These are phyloP conservation scores for Metschnikowia lochheadii DNA, from an alignment of 805 yeast genomes.

Conservation along the genomic window DNA sequence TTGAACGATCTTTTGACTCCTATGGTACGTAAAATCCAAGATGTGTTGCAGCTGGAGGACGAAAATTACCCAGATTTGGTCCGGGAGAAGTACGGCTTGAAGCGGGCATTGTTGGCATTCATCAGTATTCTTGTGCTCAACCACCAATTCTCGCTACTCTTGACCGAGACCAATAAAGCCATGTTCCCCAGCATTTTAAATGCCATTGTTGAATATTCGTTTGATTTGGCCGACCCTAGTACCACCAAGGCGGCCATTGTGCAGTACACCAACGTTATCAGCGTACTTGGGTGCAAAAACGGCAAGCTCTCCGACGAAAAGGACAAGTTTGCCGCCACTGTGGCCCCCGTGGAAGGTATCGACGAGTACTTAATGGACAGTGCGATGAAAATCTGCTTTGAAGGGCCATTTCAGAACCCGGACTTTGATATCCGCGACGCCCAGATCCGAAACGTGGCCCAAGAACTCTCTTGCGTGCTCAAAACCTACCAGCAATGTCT, in stretches of 20 bases:
- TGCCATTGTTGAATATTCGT: constrained; percentile 61
- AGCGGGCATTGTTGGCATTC: constrained; percentile 66
- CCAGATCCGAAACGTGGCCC: constrained; percentile 66
- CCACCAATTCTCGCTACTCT: constrained; percentile 71
- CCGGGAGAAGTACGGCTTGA: constrained; percentile 62
- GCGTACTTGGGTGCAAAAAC: constrained; percentile 63
- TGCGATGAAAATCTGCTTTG: constrained; percentile 64
- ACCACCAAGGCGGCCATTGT: constrained; percentile 67
- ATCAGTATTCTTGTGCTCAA: constrained; percentile 70
- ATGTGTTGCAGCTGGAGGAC: constrained; percentile 37
- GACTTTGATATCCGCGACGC: constrained; percentile 72
- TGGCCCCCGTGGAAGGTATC: constrained; percentile 61
- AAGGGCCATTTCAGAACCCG: constrained; percentile 70
- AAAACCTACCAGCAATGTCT: constrained; percentile 42
- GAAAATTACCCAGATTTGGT: constrained; percentile 53
- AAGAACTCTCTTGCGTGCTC: constrained; percentile 69
- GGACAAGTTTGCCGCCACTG: constrained; percentile 48
- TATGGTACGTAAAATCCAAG: constrained; percentile 60
- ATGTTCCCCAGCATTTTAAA: constrained; percentile 58
- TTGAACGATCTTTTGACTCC: constrained; percentile 72
- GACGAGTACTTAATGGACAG: constrained; percentile 67
- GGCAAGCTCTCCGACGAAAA: constrained; percentile 54
- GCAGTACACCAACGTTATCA: constrained; percentile 60
- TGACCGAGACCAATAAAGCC: constrained; percentile 62
- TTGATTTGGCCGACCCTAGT: constrained; percentile 57